Evolutionary conservation across 192 early-diverging fungal species (phyloP), one percentile per base, ranked within the genome.

Genomic region (Kappamyces sp.): DNA sequence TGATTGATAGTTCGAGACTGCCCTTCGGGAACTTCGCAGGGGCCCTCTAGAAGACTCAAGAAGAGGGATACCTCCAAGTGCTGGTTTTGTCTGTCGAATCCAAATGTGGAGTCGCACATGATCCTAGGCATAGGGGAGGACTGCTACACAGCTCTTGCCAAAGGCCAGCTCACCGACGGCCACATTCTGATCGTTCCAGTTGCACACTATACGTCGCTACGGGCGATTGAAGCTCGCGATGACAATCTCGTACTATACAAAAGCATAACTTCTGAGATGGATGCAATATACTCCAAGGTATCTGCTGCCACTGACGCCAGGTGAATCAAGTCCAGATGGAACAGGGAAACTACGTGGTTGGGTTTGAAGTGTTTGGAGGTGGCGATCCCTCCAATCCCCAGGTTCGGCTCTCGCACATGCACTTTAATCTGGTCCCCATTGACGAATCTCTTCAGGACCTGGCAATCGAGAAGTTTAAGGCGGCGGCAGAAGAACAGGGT

Each of bases 31-130:
- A 23, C 49, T 7, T 10, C 31, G n/a, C 13, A 51, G 49, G 33
- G 15, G 49, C 49, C 42, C n/a, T 4, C 13, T 1, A 48, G 47
- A 4, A 48, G 31, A 3, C 42, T 43, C 3, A 43, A 10, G 9
- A 32, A 35, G 10, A 60, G 31, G 1, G 43, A 5, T 47, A 23
- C 37, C 39, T 55, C 63, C 35, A 75, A 84, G 2, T 98, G 95
- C 72, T 98, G 95, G 95, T 98, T 98, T 70, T 98, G 95, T 66
- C 73, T 98, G 47, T 80, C 90, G 0, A 94, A 91, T 61, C 93
- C 94, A 1, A 84, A 87, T 40, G 72, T 94, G 31, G 89, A 87
- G 63, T 90, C 92, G 70, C 92, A 95, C 49, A 74, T 98, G 58
- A 90, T 98, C 65, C 81, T 87, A 1, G 82, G 86, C 1, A 88